Percentiles rank a stretch among this genome's conserved stretches.
Evolutionary conservation across 2,329 filamentous ascomycete species (phyloP).

Genomic region (Hymenoscyphus occultus): DNA sequence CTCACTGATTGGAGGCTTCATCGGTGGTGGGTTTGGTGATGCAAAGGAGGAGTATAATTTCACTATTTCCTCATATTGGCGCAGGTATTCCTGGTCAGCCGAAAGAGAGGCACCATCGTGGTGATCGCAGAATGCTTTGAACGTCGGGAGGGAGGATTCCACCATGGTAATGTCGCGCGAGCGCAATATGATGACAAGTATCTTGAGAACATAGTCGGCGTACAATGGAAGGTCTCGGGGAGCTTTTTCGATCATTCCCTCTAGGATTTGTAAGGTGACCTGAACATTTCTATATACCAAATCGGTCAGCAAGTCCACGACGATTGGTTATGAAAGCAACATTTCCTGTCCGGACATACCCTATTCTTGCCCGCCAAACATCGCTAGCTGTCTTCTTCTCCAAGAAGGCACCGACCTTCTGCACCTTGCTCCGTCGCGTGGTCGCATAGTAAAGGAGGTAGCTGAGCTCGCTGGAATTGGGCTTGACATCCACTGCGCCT

Average conservation of each 20-base stretch:
- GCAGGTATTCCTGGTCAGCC: conserved; percentile 79
- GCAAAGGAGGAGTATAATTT: conserved; percentile 76
- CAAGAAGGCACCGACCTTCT: conserved; percentile 91
- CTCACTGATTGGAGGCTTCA: conserved; percentile 58
- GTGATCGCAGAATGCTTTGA: conserved; percentile 83
- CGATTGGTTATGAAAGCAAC: neutral
- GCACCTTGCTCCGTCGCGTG: conserved; percentile 89
- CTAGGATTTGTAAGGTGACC: conserved; percentile 89
- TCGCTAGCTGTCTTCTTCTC: conserved; percentile 92
- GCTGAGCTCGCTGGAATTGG: conserved; percentile 93
- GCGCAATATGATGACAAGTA: conserved; percentile 77
- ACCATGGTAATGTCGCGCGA: conserved; percentile 90
- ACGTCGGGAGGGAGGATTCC: conserved; percentile 82
- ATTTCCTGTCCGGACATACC: conserved; percentile 53
- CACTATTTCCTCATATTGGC: conserved; percentile 79
- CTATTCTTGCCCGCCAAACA: conserved; percentile 83
- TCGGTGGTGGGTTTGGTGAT: conserved; percentile 54
- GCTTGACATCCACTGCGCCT: conserved; percentile 86
- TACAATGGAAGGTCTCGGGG: conserved; percentile 89
- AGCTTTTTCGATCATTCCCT: conserved; percentile 88
- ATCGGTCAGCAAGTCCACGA: conserved; percentile 6
- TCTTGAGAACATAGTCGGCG: conserved; percentile 77
- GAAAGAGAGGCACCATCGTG: conserved; percentile 83
- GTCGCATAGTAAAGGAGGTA: conserved; percentile 97
- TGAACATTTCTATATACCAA: conserved; percentile 71